Evolutionary conservation across 495 filamentous ascomycete species (phyloP).

Genomic region (Penicillium daleae): DNA sequence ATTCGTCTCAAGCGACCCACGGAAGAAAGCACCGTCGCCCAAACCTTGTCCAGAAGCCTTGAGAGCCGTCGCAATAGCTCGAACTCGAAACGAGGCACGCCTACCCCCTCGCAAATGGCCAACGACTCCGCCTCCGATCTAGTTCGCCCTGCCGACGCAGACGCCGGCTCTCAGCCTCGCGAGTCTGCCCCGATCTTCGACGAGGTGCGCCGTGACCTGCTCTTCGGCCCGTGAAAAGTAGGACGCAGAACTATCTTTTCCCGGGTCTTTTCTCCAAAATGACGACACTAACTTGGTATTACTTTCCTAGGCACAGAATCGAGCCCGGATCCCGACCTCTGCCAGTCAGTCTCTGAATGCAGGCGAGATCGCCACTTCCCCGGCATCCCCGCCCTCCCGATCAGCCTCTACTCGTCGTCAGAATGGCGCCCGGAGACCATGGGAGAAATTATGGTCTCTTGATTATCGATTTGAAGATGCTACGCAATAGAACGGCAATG

Average conservation of each 20-base stretch:
- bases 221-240: conserved; percentile 50
- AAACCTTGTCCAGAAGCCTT: conserved; percentile 81
- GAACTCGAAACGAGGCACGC: conserved; percentile 69
- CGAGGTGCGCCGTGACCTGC: conserved; percentile 56
- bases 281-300: conserved; percentile 1
- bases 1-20: conserved; percentile 59
- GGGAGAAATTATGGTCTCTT: conserved; percentile 56
- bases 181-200: conserved; percentile 47
- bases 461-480: conserved; percentile 52
- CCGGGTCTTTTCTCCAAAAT: conserved; percentile 22
- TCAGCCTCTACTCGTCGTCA: conserved; percentile 32
- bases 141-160: conserved; percentile 39
- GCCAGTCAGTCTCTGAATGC: conserved; percentile 6
- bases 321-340: conserved; percentile 5
- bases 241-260: conserved; percentile 26
- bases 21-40: conserved; percentile 64
- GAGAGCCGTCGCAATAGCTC: conserved; percentile 89
- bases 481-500: conserved; percentile 15
- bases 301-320: conserved; percentile 12
- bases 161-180: conserved; percentile 36
- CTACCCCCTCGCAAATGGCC: conserved; percentile 37
- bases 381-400: conserved; percentile 24
- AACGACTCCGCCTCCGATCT: conserved; percentile 45
- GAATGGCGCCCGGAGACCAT: conserved; percentile 43
- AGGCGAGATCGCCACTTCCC: conserved; percentile 7